A percentile compares a stretch with the other conserved stretches of the same genome.
These are phyloP conservation scores for Auxenochlorella protothecoides DNA, from an alignment of 139 green algal species.

Conservation along the genomic window DNA sequence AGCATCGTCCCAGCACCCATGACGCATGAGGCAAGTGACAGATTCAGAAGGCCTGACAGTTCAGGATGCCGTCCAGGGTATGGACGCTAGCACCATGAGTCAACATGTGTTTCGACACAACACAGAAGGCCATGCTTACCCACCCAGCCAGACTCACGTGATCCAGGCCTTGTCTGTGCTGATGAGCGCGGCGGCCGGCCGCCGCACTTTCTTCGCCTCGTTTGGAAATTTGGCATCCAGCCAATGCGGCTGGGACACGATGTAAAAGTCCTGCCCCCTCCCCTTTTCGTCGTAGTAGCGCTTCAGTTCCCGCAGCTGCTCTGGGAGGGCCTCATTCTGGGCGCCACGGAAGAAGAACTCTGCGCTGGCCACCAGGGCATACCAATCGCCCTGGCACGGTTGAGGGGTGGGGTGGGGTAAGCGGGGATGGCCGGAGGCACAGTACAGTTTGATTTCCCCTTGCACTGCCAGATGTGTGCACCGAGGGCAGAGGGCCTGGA, in stretches of 20 bases:
- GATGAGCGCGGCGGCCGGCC: slow-evolving; percentile 70
- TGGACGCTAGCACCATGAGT: too few relatives aligned
- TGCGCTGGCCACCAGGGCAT: slow-evolving; percentile 60
- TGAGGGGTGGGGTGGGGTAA: too few relatives aligned
- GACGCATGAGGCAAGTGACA: too few relatives aligned
- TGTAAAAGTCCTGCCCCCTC: slow-evolving; percentile 62
- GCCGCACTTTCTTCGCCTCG: slow-evolving; percentile 58
- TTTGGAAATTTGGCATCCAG: slow-evolving; percentile 65
- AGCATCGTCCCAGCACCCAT: too few relatives aligned
- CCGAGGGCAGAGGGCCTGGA: too few relatives aligned
- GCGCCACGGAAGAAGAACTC: slow-evolving; percentile 83
- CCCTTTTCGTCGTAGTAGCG: slow-evolving; percentile 43
- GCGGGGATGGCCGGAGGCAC: too few relatives aligned
- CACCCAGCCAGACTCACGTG: slow-evolving; percentile 41
- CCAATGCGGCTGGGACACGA: slow-evolving; percentile 72
- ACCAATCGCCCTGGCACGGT: slow-evolving; percentile 33
- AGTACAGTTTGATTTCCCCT: too few relatives aligned
- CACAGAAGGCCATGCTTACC: too few relatives aligned
- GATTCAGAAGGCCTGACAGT: too few relatives aligned
- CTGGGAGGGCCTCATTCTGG: slow-evolving; percentile 81
- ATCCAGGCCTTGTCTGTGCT: slow-evolving; percentile 83
- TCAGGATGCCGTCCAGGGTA: too few relatives aligned
- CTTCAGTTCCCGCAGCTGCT: slow-evolving; percentile 77
- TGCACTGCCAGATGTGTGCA: too few relatives aligned
- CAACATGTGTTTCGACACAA: too few relatives aligned